Evolutionary conservation across 164 flowering plant genomes (phyloP).

Genomic region (Vitis amurensis): DNA sequence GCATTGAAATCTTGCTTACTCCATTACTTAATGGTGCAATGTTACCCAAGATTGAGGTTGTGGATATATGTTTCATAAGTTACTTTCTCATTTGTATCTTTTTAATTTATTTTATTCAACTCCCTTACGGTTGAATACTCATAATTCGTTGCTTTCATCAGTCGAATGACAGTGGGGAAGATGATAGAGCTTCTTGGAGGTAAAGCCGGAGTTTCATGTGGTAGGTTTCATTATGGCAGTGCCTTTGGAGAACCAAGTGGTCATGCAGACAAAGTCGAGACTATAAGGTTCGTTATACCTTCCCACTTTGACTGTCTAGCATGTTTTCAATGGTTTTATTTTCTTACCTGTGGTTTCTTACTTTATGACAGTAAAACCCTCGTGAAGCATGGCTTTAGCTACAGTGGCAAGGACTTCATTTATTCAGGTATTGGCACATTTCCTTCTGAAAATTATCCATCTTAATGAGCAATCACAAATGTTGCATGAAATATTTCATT

Average conservation of each 20-base stretch:
- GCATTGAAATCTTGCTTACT: too few relatives aligned
- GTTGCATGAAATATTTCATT: too few relatives aligned
- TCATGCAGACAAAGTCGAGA: slow-evolving; percentile 92
- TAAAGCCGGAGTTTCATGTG: slow-evolving; percentile 96
- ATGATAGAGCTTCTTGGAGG: slow-evolving; percentile 99
- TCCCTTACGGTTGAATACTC: not conserved
- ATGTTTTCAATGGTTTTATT: not conserved
- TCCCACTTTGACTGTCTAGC: not conserved
- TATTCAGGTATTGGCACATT: slow-evolving; percentile 66
- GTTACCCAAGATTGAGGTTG: too few relatives aligned
- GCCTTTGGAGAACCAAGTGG: slow-evolving; percentile 99
- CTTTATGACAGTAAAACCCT: slow-evolving; percentile 72
- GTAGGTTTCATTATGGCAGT: slow-evolving; percentile 96
- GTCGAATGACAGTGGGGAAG: slow-evolving; percentile 99
- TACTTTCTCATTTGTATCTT: too few relatives aligned
- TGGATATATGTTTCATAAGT: too few relatives aligned
- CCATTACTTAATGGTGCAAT: too few relatives aligned
- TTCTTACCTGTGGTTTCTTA: slow-evolving; percentile 3
- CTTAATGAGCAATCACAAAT: not conserved
- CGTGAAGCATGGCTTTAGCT: slow-evolving; percentile 86
- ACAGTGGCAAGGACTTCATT: slow-evolving; percentile 87
- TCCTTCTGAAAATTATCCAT: not conserved
- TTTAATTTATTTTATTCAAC: too few relatives aligned
- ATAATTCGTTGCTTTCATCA: slow-evolving; percentile 28
- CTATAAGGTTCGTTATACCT: slow-evolving; percentile 60